These are phyloP conservation scores for Calycina marina DNA, from an alignment of 2,329 filamentous ascomycete species.

Conservation along the genomic window DNA sequence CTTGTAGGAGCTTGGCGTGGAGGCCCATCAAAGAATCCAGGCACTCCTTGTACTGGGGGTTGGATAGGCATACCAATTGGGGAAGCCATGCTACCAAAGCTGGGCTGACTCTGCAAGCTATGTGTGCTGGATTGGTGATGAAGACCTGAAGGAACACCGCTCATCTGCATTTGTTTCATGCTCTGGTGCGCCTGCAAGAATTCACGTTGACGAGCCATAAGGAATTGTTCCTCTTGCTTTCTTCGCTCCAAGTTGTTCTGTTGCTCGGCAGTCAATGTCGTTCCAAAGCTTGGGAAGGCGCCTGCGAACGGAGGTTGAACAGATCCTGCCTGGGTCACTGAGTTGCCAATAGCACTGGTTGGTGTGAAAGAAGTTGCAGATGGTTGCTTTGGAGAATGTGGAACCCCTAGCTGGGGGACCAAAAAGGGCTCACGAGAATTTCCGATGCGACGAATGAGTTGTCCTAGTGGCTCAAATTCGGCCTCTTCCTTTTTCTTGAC, in stretches of 20 bases:
- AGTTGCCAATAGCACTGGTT: slow-evolving; percentile 23
- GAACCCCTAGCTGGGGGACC: slow-evolving; percentile 90
- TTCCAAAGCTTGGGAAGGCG: slow-evolving; percentile 91
- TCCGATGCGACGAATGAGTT: slow-evolving; percentile 87
- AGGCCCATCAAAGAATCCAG: slow-evolving; percentile 55
- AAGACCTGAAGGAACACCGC: slow-evolving; percentile 36
- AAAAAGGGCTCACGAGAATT: slow-evolving; percentile 96
- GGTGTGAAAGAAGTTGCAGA: slow-evolving; percentile 22
- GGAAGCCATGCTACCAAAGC: slow-evolving; percentile 89
- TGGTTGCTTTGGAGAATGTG: slow-evolving; percentile 48
- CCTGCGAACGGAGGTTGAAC: slow-evolving; percentile 81
- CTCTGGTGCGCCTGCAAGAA: slow-evolving; percentile 76
- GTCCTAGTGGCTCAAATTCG: slow-evolving; percentile 89
- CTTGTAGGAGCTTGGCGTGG: slow-evolving; percentile 28
- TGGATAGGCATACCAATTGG: slow-evolving; percentile 47
- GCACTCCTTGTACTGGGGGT: slow-evolving; percentile 33
- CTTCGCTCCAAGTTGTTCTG: slow-evolving; percentile 92
- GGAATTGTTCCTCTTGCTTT: slow-evolving; percentile 95
- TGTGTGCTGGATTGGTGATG: slow-evolving; percentile 94
- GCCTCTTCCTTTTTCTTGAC: slow-evolving; percentile 90
- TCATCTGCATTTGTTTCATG: slow-evolving; percentile 56
- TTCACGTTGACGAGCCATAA: slow-evolving; percentile 93
- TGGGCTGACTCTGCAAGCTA: slow-evolving; percentile 91
- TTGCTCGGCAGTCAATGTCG: slow-evolving; percentile 90
- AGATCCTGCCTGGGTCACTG: slow-evolving; percentile 37